Evolutionary conservation across 352 stramenopile genomes (phyloP).

Genomic region (Aphanomyces cochlioides): DNA sequence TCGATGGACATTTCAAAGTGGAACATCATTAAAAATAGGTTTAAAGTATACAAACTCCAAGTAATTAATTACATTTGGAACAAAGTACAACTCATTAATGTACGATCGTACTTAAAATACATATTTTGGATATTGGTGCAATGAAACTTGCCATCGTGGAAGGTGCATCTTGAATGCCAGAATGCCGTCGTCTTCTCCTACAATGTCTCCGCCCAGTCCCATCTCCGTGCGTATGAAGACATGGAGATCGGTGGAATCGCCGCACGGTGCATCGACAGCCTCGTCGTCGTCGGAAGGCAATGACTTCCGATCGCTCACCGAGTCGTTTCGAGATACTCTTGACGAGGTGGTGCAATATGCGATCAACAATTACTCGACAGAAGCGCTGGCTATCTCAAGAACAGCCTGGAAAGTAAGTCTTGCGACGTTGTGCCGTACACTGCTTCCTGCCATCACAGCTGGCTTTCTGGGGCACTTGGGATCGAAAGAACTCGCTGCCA

Average conservation of each 20-base stretch:
- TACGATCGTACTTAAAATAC: background rate
- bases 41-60: too few relatives aligned
- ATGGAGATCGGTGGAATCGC: background rate
- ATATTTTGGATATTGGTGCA: background rate
- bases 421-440: slow-evolving; percentile 24
- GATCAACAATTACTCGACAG: slow-evolving; percentile 11
- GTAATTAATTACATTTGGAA: background rate
- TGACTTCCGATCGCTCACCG: background rate
- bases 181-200: background rate
- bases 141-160: background rate
- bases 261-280: background rate
- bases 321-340: background rate
- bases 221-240: slow-evolving; percentile 9
- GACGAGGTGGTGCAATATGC: background rate
- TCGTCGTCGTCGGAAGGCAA: background rate
- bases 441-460: slow-evolving; percentile 25
- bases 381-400: slow-evolving; percentile 25
- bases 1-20: too few relatives aligned
- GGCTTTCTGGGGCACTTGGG: slow-evolving; percentile 27
- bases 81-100: slow-evolving; percentile 4
- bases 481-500: slow-evolving; percentile 22
- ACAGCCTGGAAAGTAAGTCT: slow-evolving; percentile 30
- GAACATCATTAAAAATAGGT: too few relatives aligned
- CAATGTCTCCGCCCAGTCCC: background rate
- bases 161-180: background rate